Percentiles rank a stretch among this genome's conserved stretches.
These are phyloP conservation scores for Xenosphaeropsis pyriputrescens DNA, from an alignment of 2,329 filamentous ascomycete genomes.

Conservation along the genomic window DNA sequence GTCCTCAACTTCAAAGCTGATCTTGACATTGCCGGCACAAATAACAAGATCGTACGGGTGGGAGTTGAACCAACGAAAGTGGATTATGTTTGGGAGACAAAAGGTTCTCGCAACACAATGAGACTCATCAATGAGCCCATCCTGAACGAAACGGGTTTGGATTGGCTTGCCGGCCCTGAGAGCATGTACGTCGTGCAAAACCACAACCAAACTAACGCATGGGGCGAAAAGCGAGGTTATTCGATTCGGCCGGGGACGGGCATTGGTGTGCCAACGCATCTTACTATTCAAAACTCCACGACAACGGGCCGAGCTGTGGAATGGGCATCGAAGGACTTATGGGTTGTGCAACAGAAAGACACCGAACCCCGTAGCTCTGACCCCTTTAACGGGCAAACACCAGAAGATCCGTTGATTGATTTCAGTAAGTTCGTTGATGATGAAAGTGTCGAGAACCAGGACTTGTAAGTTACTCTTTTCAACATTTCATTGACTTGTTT, in stretches of 20 bases:
- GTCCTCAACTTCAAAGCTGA: constrained; percentile 40
- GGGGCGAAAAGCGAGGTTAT: constrained; percentile 36
- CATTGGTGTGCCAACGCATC: constrained; percentile 20
- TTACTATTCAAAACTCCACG: constrained; percentile 32
- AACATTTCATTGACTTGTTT: constrained; percentile 1
- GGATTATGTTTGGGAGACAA: constrained; percentile 33
- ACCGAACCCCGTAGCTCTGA: constrained; percentile 31
- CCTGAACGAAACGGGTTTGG: constrained; percentile 24
- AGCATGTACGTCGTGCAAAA: constrained; percentile 36
- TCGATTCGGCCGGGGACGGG: constrained; percentile 25
- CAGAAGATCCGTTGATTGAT: constrained; percentile 30
- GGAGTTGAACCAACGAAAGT: constrained; percentile 12
- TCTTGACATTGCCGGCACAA: constrained; percentile 31
- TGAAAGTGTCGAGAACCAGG: constrained; percentile 26
- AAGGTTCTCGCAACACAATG: constrained; percentile 33
- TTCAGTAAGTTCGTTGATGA: constrained; percentile 33
- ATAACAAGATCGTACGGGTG: constrained; percentile 26
- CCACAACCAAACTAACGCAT: constrained; percentile 27
- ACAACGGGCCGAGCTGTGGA: constrained; percentile 27
- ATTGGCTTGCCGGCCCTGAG: constrained; percentile 31
- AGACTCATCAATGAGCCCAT: constrained; percentile 27
- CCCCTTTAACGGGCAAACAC: constrained; percentile 28
- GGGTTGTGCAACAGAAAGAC: constrained; percentile 34
- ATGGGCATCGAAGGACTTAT: constrained; percentile 35
- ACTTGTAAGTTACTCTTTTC: constrained; percentile 8